phyloP scores from a whole-genome alignment of 371 early-diverging fungal genomes.

The Rhizopus stolonifer region DNA sequence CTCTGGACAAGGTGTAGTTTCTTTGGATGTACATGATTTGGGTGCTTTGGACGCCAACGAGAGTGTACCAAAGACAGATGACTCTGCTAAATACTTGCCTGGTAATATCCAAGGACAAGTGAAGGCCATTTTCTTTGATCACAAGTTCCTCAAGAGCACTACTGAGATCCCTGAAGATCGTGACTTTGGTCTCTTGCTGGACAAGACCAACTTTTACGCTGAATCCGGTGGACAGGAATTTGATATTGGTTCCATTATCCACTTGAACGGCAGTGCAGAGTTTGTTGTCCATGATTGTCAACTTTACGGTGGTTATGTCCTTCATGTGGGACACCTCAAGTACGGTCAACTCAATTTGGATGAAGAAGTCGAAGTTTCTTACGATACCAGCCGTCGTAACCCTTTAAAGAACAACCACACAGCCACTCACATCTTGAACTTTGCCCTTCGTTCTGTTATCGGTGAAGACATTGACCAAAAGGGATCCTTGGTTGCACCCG shows the following conservation, averaged over 20 bases:
- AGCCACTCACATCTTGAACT: slow-evolving; percentile 97
- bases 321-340: slow-evolving; percentile 95
- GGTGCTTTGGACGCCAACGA: slow-evolving; percentile 78
- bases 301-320: slow-evolving; percentile 93
- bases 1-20: slow-evolving; percentile 62
- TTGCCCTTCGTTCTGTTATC: slow-evolving; percentile 84
- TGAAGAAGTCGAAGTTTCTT: slow-evolving; percentile 73
- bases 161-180: slow-evolving; percentile 52
- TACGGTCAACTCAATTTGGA: slow-evolving; percentile 78
- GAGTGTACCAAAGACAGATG: slow-evolving; percentile 85
- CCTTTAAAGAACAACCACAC: slow-evolving; percentile 98
- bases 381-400: slow-evolving; percentile 88
- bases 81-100: slow-evolving; percentile 83
- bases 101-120: slow-evolving; percentile 69
- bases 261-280: slow-evolving; percentile 79
- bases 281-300: slow-evolving; percentile 96
- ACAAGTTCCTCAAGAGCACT: slow-evolving; percentile 53
- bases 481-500: slow-evolving; percentile 97
- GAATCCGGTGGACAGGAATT: slow-evolving; percentile 99
- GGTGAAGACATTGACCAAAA: slow-evolving; percentile 87
- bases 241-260: slow-evolving; percentile 93
- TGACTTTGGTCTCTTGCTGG: slow-evolving; percentile 88
- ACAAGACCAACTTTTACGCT: slow-evolving; percentile 98
- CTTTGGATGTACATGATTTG: slow-evolving; percentile 91
- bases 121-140: slow-evolving; percentile 71